Evolutionary conservation across 768 basidiomycete species (phyloP), one percentile per base, ranked within the genome.

Genomic region (Fomitopsis pulvina): DNA sequence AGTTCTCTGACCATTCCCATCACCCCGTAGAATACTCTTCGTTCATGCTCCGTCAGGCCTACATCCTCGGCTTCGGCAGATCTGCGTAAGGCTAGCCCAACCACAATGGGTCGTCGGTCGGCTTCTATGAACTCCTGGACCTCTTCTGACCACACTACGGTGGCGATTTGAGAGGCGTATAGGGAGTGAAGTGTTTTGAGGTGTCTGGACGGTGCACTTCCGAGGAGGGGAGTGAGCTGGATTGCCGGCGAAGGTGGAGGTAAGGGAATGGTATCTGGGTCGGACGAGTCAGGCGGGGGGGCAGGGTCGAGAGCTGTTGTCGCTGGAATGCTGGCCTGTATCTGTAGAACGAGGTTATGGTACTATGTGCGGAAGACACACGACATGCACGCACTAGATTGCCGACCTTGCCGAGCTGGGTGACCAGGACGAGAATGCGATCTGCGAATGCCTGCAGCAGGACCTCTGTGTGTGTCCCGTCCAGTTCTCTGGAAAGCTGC

Each of bases 341-440:
- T 87, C 91, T 94, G 52, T 27, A 32, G 34, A 5, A 30, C 27
- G 46, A 27, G 32, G 47, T 48, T 27, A 21, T 18, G 4, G 18
- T 37, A 4, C 34, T 26, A 32, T 42, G 46, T 55, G 39, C 22
- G 27, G 45, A 49, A 51, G 12, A 47, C 25, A 37, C 39, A 37
- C 20, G 3, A 28, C 8, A 52, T 37, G 28, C 27, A 58, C 68
- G 65, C 62, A 95, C 92, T 69, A 98, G 63, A 61, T 76, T 82
- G 49, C 94, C 94, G 11, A 95, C 85, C 78, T 92, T 94, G 32
- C 89, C 88, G 53, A 91, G 64, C 66, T 98, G 94, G 1, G 92
- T 93, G 47, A 97, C 75, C 21, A 96, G 72, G n/a, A 96, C 83
- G 18, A 98, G 71, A 11, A 81, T 71, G 22, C 91, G 77, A 68